Base-by-base conservation (phyloP, 2,329 filamentous ascomycete genomes). In the Septoria linicola region DNA sequence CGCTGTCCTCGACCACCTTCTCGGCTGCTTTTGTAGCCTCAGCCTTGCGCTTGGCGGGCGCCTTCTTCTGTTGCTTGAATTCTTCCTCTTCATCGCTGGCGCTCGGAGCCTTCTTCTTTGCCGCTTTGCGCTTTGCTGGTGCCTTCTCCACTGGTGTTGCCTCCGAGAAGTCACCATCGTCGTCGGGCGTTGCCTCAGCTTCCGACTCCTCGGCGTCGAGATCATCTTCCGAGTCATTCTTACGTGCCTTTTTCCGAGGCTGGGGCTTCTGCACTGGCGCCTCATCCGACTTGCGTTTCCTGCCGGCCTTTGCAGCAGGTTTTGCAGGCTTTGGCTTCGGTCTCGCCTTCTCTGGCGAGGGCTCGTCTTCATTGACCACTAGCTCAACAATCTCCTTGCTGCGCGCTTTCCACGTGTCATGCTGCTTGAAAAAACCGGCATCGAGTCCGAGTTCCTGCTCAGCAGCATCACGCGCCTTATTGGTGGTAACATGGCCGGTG, bases 401-500 rank as follows among this genome's bases (percentile, higher is more conserved):
- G 50, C 68, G 70, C 10, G 61, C 55, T 56, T 80, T 84, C 83
- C 83, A 85, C 3, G 63, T 61, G 1, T 61, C 60, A 53, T 76
- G 67, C n/a, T 59, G 67, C 60, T 80, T 84, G 59, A 83, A 76
- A 60, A 81, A 84, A 2, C 74, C 80, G 4, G 70, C 68, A 6
- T 74, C 70, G 17, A 85, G 67, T 25, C 72, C 73, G 8, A 84
- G 65, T 41, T 74, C 66, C 50, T 74, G 67, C 63, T 83, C 81
- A 3, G 75, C 76, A 19, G 73, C 73, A 23, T 70, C 62, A 41
- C 82, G 78, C 43, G 83, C 76, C 48, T 73, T 72, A 56, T 81
- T 83, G 45, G 83, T 72, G 0, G 81, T 83, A 54, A 83, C 66
- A 43, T 80, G 74, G 4, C 80, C 75, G 48, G 62, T 58, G 45